Base-by-base conservation (phyloP, 148 eudicot genomes). In the Chenopodium album region DNA sequence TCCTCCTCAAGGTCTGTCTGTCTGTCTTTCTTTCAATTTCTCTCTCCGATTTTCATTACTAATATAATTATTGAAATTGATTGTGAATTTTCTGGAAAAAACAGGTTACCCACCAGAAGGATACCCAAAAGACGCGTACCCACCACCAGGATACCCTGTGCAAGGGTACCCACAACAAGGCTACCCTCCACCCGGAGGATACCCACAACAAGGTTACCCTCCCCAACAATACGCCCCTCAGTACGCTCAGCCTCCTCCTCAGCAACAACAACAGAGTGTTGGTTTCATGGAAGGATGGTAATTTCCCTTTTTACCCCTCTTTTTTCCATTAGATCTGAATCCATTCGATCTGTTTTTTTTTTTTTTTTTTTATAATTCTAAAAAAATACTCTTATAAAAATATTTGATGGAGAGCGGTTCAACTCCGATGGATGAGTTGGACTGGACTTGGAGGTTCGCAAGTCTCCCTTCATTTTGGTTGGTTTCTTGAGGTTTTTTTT, bases 261-360 rank as follows among this genome's bases (percentile, higher is more conserved):
- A 78, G 19, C 89, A 85, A 11, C 89, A 89, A 20, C 17, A 46
- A 70, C 76, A 75, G 82, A 78, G 87, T 34, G 11, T 59, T 73
- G 92, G 94, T 56, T 76, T 71, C 65, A 82, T 91, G 86, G 90
- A 89, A 83, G 97, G 97, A 85, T 91, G 94, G 97, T 92, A 85
- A 46, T 59, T 7, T 37, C n/a, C 12, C 71, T 47, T 70, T 4
- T 22, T 75, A 20, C 77, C 66, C 59, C n/a, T 34, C 56, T 68
- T 73, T 46, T 59, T 72, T 29, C 17, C 56, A 23, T 77, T 68
- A 60, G 85, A 82, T 87, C 87, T 81, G 80, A 7, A 17, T 16
- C 4, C 59, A 26, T 29, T 31, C 9, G 41, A 16, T 67, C 44
- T 65, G 59, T 9, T 14, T 65, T 34, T 2, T 34, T 34, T 34